Evolutionary conservation across 192 early-diverging fungal species (phyloP).

Genomic region (Linnemannia schmuckeri): DNA sequence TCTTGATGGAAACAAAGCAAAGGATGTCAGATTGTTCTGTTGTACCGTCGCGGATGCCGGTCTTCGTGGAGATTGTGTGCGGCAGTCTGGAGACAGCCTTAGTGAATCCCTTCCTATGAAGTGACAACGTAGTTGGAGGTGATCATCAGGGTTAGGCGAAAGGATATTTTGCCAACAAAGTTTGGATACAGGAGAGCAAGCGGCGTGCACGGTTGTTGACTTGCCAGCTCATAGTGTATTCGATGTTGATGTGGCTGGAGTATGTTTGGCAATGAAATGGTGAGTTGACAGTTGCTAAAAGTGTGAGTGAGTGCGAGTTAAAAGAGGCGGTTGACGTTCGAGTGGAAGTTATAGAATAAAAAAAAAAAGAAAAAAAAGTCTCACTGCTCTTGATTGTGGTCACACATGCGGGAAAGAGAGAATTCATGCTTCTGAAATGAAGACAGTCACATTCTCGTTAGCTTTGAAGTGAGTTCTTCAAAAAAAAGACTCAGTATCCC

Average conservation of each 20-base stretch:
- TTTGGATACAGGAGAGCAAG: not conserved
- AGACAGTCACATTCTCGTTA: not conserved
- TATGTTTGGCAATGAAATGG: not conserved
- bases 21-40: not conserved
- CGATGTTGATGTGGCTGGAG: not conserved
- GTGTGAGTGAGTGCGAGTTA: not conserved
- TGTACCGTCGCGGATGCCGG: conserved; percentile 52
- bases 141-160: not conserved
- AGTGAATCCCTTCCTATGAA: conserved; percentile 52
- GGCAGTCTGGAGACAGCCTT: conserved; percentile 53
- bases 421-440: not conserved
- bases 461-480: not conserved
- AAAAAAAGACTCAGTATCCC: not conserved
- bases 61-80: conserved; percentile 47
- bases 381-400: not conserved
- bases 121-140: not conserved
- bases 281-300: not conserved
- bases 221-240: conserved; percentile 35
- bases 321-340: not conserved
- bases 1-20: not conserved
- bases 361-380: conserved; percentile 2
- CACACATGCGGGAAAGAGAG: not conserved
- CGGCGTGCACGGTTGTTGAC: not conserved
- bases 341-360: not conserved
- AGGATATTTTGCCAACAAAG: not conserved